Evolutionary conservation across 2,329 filamentous ascomycete species (phyloP).

Genomic region (Colletotrichum lupini): DNA sequence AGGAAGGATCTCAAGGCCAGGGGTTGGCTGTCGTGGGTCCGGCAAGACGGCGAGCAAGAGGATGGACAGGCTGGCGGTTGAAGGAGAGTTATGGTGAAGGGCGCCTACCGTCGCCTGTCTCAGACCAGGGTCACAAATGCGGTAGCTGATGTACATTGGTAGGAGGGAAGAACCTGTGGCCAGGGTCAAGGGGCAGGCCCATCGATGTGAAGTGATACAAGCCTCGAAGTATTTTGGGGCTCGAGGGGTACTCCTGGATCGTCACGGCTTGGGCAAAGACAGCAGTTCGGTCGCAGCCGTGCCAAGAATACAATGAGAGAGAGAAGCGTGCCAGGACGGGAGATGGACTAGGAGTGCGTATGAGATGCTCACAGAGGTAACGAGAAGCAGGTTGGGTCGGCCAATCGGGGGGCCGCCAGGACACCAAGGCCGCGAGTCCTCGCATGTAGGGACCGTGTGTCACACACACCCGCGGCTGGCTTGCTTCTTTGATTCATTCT

Average conservation of each 20-base stretch:
- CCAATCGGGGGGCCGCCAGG: conserved; percentile 30
- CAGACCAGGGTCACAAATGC: conserved; percentile 16
- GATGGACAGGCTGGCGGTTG: conserved; percentile 44
- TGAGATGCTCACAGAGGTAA: neutral
- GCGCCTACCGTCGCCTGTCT: conserved; percentile 25
- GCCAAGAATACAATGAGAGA: conserved; percentile 19
- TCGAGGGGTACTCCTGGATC: conserved; percentile 23
- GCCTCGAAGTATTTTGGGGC: conserved; percentile 22
- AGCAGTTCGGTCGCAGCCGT: conserved; percentile 25
- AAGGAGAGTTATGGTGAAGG: conserved; percentile 1
- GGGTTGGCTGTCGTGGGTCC: conserved; percentile 25
- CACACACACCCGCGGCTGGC: neutral
- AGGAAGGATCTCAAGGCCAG: conserved; percentile 19
- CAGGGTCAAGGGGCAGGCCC: conserved; percentile 22
- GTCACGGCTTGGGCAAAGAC: neutral
- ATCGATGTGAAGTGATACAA: conserved; percentile 27
- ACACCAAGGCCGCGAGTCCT: conserved; percentile 19
- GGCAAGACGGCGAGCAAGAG: conserved; percentile 40
- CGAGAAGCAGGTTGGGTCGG: neutral
- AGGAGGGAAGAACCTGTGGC: conserved; percentile 6
- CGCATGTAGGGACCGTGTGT: conserved; percentile 1
- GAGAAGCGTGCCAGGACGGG: neutral
- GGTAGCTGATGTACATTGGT: conserved; percentile 19
- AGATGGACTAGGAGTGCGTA: conserved; percentile 1
- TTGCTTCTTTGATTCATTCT: conserved; percentile 19